These are phyloP conservation scores for Huiozyma sinensis DNA, from an alignment of 805 yeast species.

Conservation along the genomic window DNA sequence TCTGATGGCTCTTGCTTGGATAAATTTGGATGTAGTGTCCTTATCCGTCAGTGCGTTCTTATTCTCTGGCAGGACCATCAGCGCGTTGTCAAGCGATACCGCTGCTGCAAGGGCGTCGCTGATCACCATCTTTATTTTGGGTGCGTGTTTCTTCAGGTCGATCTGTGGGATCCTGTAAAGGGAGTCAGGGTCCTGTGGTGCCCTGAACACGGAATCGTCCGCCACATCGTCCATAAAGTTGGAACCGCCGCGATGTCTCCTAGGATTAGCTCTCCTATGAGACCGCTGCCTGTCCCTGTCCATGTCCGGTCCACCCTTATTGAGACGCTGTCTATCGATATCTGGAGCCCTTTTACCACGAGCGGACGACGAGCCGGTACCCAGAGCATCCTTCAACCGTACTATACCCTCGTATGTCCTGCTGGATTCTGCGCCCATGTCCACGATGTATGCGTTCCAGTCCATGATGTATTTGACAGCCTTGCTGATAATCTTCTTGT, in stretches of 20 bases:
- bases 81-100: slow-evolving; percentile 53
- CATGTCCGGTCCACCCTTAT: too few relatives aligned
- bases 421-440: slow-evolving; percentile 1
- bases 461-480: not conserved
- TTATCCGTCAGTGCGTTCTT: slow-evolving; percentile 54
- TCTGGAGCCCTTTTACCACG: not conserved
- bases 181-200: slow-evolving; percentile 12
- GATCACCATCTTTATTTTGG: slow-evolving; percentile 54
- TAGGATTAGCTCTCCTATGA: slow-evolving; percentile 7
- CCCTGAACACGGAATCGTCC: slow-evolving; percentile 29
- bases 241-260: slow-evolving; percentile 34
- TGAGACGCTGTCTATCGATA: not conserved
- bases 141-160: slow-evolving; percentile 58
- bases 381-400: not conserved
- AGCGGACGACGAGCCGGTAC: not conserved
- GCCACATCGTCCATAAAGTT: slow-evolving; percentile 45
- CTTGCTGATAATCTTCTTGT: slow-evolving; percentile 31
- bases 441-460: slow-evolving; percentile 26
- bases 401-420: not conserved
- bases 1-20: slow-evolving; percentile 64
- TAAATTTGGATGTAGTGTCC: slow-evolving; percentile 54
- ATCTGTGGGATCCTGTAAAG: slow-evolving; percentile 54
- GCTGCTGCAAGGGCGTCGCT: slow-evolving; percentile 71
- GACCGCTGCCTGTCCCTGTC: not conserved
- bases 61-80: slow-evolving; percentile 36